Evolutionary conservation across 305 asterid species (phyloP).

Genomic region (Rubia peregrina): DNA sequence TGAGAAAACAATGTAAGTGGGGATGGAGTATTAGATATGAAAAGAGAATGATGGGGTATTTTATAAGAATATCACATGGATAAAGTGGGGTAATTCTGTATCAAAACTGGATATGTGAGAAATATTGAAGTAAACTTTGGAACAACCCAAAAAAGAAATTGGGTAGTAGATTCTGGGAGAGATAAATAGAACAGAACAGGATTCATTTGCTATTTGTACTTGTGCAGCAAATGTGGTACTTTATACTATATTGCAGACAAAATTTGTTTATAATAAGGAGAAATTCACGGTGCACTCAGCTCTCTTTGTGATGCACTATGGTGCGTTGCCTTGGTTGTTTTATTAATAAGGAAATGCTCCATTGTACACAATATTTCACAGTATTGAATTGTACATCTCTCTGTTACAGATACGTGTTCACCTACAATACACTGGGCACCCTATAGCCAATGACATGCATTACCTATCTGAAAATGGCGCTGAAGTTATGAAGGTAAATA

Average conservation of each 20-base stretch:
- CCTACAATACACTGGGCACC: constrained; percentile 74
- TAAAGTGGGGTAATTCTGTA: neutral
- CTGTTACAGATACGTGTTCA: constrained; percentile 87
- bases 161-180: neutral
- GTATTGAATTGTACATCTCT: constrained; percentile 9
- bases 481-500: constrained; percentile 48
- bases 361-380: neutral
- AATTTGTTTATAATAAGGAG: no score
- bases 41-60: neutral
- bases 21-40: no score
- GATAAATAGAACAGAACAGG: neutral
- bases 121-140: neutral
- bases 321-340: no score
- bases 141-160: neutral
- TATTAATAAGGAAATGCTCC: neutral
- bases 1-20: neutral
- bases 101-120: neutral
- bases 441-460: constrained; percentile 89
- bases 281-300: no score
- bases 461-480: constrained; percentile 46
- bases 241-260: neutral
- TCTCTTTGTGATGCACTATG: no score
- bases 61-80: neutral
- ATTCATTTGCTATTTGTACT: neutral
- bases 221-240: neutral